Conservation (phyloP, 371 early-diverging fungal genomes). For the Mucor mucedo region DNA sequence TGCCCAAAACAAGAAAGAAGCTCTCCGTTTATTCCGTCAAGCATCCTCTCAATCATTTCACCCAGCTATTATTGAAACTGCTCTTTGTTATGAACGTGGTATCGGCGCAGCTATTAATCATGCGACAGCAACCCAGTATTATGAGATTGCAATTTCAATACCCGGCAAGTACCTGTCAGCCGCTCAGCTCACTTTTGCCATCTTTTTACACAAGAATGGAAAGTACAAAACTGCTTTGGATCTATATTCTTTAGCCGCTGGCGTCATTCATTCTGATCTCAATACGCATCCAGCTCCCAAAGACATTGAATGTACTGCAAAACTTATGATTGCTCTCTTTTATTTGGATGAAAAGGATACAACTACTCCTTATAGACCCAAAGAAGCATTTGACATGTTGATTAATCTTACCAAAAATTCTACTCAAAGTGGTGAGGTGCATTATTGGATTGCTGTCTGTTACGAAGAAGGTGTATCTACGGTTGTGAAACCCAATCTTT, state of each 20-base stretch:
- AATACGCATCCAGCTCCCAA: slow-evolving; percentile 49
- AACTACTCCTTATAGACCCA: slow-evolving; percentile 26
- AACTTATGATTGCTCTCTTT: slow-evolving; percentile 46
- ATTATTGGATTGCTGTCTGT: slow-evolving; percentile 51
- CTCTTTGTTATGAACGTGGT: slow-evolving; percentile 74
- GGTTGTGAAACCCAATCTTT: slow-evolving; percentile 28
- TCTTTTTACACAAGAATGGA: slow-evolving; percentile 39
- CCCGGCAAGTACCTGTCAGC: slow-evolving; percentile 43
- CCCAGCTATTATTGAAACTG: slow-evolving; percentile 72
- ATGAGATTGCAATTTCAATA: slow-evolving; percentile 60
- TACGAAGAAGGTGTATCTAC: slow-evolving; percentile 48
- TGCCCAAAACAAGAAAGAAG: slow-evolving; percentile 36
- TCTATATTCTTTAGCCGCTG: slow-evolving; percentile 54
- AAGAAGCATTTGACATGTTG: slow-evolving; percentile 39
- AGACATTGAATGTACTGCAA: slow-evolving; percentile 26
- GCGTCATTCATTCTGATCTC: slow-evolving; percentile 24
- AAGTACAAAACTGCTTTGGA: slow-evolving; percentile 37
- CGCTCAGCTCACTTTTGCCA: slow-evolving; percentile 52
- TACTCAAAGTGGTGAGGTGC: slow-evolving; percentile 20
- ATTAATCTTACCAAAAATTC: slow-evolving; percentile 16
- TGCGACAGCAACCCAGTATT: slow-evolving; percentile 63
- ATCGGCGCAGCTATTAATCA: slow-evolving; percentile 63
- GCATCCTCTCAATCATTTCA: slow-evolving; percentile 67
- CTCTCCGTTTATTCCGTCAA: slow-evolving; percentile 67
- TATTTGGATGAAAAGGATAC: slow-evolving; percentile 43